phyloP scores from a whole-genome alignment of 2,329 filamentous ascomycete species.

The Fusarium sp. region DNA sequence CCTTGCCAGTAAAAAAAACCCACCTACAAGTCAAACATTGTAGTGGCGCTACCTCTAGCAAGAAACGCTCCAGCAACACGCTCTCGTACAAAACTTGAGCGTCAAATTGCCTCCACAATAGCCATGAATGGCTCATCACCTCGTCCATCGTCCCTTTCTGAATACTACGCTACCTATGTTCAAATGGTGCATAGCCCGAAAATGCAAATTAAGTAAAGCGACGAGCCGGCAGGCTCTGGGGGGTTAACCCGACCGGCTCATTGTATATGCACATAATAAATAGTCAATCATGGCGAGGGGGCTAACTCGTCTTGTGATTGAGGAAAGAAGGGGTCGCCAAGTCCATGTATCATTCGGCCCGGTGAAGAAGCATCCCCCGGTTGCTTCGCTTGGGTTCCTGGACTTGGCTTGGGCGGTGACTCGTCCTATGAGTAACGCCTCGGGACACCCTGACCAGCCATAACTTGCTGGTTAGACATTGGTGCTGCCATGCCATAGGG shows the following conservation, averaged over 20 bases:
- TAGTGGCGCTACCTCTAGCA: constrained; percentile 24
- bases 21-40: constrained; percentile 55
- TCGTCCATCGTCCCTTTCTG: constrained; percentile 43
- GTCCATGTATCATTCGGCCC: constrained; percentile 22
- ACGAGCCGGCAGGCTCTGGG: constrained; percentile 33
- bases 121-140: constrained; percentile 28
- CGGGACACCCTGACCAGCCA: constrained; percentile 67
- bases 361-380: constrained; percentile 15
- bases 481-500: constrained; percentile 69
- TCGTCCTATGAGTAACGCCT: constrained; percentile 68
- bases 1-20: constrained; percentile 52
- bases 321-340: constrained; percentile 44
- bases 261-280: constrained; percentile 46
- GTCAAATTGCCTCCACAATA: constrained; percentile 21
- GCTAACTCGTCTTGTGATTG: constrained; percentile 24
- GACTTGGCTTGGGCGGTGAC: constrained; percentile 20
- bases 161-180: constrained; percentile 40
- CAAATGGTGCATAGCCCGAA: constrained; percentile 51
- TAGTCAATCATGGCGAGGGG: constrained; percentile 23
- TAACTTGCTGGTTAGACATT: constrained; percentile 66
- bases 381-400: constrained; percentile 19
- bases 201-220: constrained; percentile 42
- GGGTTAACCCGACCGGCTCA: constrained; percentile 26
- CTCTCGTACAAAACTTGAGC: constrained; percentile 31
- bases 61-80: constrained; percentile 19